A percentile compares a stretch with the other conserved stretches of the same genome.
These are phyloP conservation scores for Penicillium ochrochloron DNA, from an alignment of 495 filamentous ascomycete species.

Conservation along the genomic window DNA sequence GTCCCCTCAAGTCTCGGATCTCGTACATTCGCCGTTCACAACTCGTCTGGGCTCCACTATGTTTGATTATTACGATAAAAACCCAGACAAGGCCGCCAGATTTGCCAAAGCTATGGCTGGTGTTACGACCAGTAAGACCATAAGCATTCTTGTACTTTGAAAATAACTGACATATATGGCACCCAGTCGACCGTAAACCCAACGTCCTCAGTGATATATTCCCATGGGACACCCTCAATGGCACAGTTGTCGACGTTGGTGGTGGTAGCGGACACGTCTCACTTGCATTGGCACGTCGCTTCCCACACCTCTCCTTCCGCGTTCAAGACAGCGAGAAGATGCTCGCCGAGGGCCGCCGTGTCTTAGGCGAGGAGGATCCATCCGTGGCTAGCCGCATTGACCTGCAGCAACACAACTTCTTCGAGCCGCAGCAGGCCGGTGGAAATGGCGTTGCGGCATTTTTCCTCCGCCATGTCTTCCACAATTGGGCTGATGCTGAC, in stretches of 20 bases:
- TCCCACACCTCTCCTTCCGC: not conserved
- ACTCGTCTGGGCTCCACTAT: not conserved
- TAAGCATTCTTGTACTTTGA: not conserved
- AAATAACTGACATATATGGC: not conserved
- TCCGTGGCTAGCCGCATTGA: not conserved
- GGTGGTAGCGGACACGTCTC: not conserved
- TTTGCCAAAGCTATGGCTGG: conserved; percentile 1
- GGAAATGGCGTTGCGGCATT: not conserved
- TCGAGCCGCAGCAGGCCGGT: not conserved
- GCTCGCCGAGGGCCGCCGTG: not conserved
- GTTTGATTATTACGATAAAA: not conserved
- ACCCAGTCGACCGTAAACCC: not conserved
- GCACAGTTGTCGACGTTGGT: not conserved
- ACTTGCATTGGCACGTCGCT: not conserved
- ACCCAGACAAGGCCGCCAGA: not conserved
- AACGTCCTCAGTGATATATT: not conserved
- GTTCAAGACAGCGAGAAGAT: not conserved
- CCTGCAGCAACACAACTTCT: not conserved
- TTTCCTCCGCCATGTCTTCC: not conserved
- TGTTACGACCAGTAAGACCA: too few relatives aligned
- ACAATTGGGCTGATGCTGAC: not conserved
- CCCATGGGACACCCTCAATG: not conserved
- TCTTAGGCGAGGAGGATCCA: not conserved
- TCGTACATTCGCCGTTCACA: not conserved
- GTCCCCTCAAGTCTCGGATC: not conserved